Evolutionary conservation across 208 protist species (phyloP), one percentile per base, ranked within the genome.

Genomic region (Wallacemonas sp.): DNA sequence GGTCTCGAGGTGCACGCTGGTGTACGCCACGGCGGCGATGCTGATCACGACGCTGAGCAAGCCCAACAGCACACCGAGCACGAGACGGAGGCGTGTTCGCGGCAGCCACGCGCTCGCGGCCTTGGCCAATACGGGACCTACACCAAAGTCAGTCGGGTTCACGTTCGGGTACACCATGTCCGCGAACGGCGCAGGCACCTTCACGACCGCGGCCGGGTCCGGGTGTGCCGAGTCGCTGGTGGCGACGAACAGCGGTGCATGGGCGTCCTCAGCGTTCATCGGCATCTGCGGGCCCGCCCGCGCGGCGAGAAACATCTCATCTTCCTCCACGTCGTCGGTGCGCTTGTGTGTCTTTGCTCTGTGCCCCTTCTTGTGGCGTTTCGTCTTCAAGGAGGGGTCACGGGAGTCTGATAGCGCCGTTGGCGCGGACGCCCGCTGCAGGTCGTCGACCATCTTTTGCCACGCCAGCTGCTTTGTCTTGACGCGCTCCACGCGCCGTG

Each of bases 81-180:
- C 21, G 24, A 89, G 69, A 8, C 82, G 80, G 2, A 81, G 39
- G 32, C 82, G 72, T 23, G 72, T 78, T 5, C 49, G 46, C n/a
- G 63, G 63, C 0, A 90, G 52, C 8, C 12, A 19, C 16, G 75
- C 76, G 60, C 87, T 69, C 36, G 76, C 34, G 24, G 74, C 72
- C 43, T 81, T 62, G 27, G 58, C 55, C n/a, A 94, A 61, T 24
- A 94, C 65, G 12, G 72, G 32, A 2, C 34, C 63, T 6, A 88
- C 47, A 1, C 82, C 82, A 39, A 80, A 62, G 38, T 87, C 78
- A 1, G 80, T 76, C 41, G 85, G 88, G 4, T 74, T 66, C 17
- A 89, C 64, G 46, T 77, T 94, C 2, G 88, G 88, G 65, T 89
- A 94, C n/a, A 61, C 63, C 65, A 91, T 77, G 12, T 47, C 27